These are phyloP conservation scores for Eucalyptus erythrocorys DNA, from an alignment of 345 rosid genomes.

Conservation along the genomic window DNA sequence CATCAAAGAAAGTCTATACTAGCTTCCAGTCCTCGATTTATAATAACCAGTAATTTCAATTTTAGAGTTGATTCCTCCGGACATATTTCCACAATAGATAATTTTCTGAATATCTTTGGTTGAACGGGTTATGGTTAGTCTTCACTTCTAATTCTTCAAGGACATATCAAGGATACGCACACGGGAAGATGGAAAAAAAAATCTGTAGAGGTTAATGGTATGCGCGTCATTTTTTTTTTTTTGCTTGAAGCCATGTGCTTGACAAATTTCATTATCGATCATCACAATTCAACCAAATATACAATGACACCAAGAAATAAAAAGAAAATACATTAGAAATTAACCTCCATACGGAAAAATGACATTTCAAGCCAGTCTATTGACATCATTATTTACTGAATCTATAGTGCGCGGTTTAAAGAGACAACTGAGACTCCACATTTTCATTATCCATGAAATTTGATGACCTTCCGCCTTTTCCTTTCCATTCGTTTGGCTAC, in stretches of 20 bases:
- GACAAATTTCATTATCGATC: background rate
- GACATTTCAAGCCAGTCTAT: background rate
- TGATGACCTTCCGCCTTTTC: background rate
- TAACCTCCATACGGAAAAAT: rapidly evolving
- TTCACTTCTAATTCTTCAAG: background rate
- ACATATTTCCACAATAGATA: background rate
- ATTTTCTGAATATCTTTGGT: background rate
- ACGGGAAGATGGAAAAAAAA: background rate
- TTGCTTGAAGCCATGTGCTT: background rate
- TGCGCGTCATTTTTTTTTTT: rapidly evolving
- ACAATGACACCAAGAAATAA: background rate
- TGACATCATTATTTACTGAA: background rate
- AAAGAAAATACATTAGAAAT: background rate
- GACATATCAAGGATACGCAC: background rate
- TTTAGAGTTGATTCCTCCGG: background rate
- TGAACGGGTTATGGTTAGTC: background rate
- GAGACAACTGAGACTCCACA: background rate
- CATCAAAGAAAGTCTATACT: background rate
- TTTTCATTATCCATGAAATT: background rate
- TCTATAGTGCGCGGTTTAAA: rapidly evolving
- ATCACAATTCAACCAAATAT: too few relatives aligned
- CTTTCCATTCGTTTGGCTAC: rapidly evolving
- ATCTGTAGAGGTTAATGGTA: background rate
- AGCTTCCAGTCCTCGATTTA: background rate
- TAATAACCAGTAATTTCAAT: background rate